Base-by-base conservation (phyloP, 2,329 filamentous ascomycete genomes). In the Ophiocordyceps camponoti-floridani region DNA sequence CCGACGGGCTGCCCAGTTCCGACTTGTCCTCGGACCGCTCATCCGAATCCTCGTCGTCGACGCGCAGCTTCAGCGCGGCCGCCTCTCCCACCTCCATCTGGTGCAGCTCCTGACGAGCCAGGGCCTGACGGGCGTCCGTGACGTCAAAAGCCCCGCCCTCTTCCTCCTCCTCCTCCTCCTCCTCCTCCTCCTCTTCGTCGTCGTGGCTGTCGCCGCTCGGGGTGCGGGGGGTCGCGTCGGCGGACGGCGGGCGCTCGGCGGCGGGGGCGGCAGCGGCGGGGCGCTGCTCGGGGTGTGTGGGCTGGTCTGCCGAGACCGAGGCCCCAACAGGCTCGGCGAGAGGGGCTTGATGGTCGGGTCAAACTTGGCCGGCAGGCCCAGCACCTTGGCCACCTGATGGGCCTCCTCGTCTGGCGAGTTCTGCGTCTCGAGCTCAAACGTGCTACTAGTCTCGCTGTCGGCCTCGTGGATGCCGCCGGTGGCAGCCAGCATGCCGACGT, bases 401-500 rank as follows among this genome's bases (percentile, higher is more conserved):
- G 77, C 77, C 57, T 82, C 77, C 48, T 77, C 73, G 50, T 78
- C 75, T 2, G 73, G 62, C 1, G 72, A 72, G 40, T 75, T 65
- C 38, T 66, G 63, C 2, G 68, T 62, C 56, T 77, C 72, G 18
- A 76, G 63, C 51, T 75, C 68, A 54, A 74, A 76, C 8, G 64
- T 59, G 51, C 65, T 69, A 51, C 65, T 69, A 35, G 64, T 63
- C 46, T 72, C 69, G 56, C 66, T 71, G 47, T 77, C 71, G 48
- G 72, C 72, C 54, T 77, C 74, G 53, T 78, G 74, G 43, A 66
- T 67, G 31, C 72, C 72, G 41, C 66, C 58, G 9, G 63, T 71
- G 52, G 82, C 72, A 44, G 82, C 76, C 10, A 94, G 66, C 61
- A 94, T 86, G 44, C 80, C 74, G 44, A 79, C 70, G 58, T 94